Base-by-base conservation (phyloP, 164 flowering plant genomes). In the Taxillus chinensis region DNA sequence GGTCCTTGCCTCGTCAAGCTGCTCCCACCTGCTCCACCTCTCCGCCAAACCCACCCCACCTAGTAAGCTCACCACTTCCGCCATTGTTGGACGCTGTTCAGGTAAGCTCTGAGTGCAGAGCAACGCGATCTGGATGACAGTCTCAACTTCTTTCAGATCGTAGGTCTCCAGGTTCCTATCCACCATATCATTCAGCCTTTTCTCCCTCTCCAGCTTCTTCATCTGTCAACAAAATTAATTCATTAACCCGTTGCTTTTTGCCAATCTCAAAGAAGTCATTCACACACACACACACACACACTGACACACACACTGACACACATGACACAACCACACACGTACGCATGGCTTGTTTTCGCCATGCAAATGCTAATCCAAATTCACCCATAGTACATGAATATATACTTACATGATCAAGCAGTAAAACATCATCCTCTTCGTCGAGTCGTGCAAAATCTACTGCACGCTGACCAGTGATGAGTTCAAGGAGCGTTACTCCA, bases 41-140 rank as follows among this genome's bases (percentile, higher is more conserved):
- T 83, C 85, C 0, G 80, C 75, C 52, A 91, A 77, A 45, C 85
- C 93, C 7, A 64, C 85, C 48, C 93, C 96, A 62, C 79, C 77
- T 63, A 91, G 80, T 90, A 91, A 75, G 54, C 63, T 72, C 52
- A 85, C 87, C 60, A 91, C 90, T 68, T 88, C 83, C 43, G 81
- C 65, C 96, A 91, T 91, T 49, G 64, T 80, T 14, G 98, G 98
- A 27, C 98, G 89, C 41, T 85, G 83, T 65, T 89, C 96, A 0
- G 96, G 96, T 41, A 77, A 76, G 74, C 78, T 72, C 66, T 91
- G 98, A n/a, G 93, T 86, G 84, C 98, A 91, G 8, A 91, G 80
- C 68, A 91, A 65, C 53, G 98, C 96, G 39, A 91, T 89, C 63
- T 82, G 86, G 15, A 91, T 68, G 6, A 89, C 67, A 8, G 73